Conservation (phyloP, 805 yeast genomes). For the Saturnispora gosingensis region DNA sequence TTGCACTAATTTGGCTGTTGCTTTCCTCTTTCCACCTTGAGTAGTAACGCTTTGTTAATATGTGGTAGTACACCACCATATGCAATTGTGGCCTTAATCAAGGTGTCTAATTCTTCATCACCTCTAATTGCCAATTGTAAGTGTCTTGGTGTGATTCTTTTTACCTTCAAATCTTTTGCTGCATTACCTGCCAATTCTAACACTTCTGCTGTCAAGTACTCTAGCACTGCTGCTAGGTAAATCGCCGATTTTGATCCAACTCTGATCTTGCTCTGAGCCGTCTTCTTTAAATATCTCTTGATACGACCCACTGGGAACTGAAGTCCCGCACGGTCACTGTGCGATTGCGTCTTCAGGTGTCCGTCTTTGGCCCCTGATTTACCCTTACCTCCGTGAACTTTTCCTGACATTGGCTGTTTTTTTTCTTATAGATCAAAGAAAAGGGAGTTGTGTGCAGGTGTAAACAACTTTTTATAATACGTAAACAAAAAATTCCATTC, state of each 20-base stretch:
- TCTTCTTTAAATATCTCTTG: conserved; percentile 87
- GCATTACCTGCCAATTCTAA: conserved; percentile 98
- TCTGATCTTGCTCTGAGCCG: conserved; percentile 68
- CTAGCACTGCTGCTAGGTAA: conserved; percentile 90
- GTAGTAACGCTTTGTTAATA: conserved; percentile 70
- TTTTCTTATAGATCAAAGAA: background rate
- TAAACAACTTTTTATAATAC: background rate
- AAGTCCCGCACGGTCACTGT: conserved; percentile 89
- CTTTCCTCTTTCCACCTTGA: conserved; percentile 63
- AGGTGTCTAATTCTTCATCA: conserved; percentile 92
- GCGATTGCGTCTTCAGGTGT: conserved; percentile 56
- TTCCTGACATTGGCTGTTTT: conserved; percentile 60
- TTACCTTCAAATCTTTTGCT: conserved; percentile 88
- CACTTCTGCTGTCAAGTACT: conserved; percentile 94
- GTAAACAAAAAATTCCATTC: background rate
- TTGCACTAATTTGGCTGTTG: conserved; percentile 6
- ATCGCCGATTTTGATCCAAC: conserved; percentile 79
- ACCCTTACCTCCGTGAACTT: conserved; percentile 86
- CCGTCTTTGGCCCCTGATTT: conserved; percentile 75
- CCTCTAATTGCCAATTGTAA: conserved; percentile 95
- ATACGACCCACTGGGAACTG: conserved; percentile 99
- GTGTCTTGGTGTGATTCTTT: conserved; percentile 97
- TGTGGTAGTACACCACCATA: conserved; percentile 98
- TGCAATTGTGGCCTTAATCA: conserved; percentile 92
- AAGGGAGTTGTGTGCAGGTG: conserved; percentile 1